A percentile compares a stretch with the other conserved stretches of the same genome.
These are phyloP conservation scores for Zanthoxylum bungeanum DNA, from an alignment of 345 rosid genomes.

Conservation along the genomic window DNA sequence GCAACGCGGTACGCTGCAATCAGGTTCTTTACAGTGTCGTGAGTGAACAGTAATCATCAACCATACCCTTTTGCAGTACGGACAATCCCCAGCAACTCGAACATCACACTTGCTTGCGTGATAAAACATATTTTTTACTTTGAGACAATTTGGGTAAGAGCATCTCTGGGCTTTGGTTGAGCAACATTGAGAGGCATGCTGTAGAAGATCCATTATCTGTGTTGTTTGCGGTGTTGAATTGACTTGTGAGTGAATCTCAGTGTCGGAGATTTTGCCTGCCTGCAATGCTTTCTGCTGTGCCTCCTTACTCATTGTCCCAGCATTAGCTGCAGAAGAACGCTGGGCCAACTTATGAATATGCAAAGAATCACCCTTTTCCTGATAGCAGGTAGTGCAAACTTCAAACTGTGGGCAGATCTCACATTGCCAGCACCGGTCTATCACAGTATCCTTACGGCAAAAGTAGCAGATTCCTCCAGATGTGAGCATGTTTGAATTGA, in stretches of 20 bases:
- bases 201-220: slow-evolving; percentile 28
- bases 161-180: slow-evolving; percentile 22
- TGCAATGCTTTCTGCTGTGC: not conserved
- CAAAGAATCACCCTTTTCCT: slow-evolving; percentile 11
- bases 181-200: slow-evolving; percentile 38
- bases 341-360: slow-evolving; percentile 26
- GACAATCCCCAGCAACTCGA: slow-evolving; percentile 26
- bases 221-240: slow-evolving; percentile 22
- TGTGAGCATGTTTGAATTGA: slow-evolving; percentile 17
- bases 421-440: slow-evolving; percentile 29
- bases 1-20: slow-evolving; percentile 44
- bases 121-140: slow-evolving; percentile 28
- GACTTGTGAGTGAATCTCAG: not conserved
- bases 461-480: slow-evolving; percentile 27
- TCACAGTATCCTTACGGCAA: slow-evolving; percentile 35
- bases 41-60: slow-evolving; percentile 29
- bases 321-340: slow-evolving; percentile 17
- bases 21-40: slow-evolving; percentile 25
- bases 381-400: slow-evolving; percentile 44
- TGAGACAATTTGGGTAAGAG: slow-evolving; percentile 34
- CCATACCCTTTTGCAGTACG: slow-evolving; percentile 25
- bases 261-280: not conserved
- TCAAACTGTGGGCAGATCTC: slow-evolving; percentile 27
- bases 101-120: slow-evolving; percentile 34
- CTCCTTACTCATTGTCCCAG: not conserved